phyloP scores from a whole-genome alignment of 2,329 filamentous ascomycete genomes.

The Sarocladium kiliense region DNA sequence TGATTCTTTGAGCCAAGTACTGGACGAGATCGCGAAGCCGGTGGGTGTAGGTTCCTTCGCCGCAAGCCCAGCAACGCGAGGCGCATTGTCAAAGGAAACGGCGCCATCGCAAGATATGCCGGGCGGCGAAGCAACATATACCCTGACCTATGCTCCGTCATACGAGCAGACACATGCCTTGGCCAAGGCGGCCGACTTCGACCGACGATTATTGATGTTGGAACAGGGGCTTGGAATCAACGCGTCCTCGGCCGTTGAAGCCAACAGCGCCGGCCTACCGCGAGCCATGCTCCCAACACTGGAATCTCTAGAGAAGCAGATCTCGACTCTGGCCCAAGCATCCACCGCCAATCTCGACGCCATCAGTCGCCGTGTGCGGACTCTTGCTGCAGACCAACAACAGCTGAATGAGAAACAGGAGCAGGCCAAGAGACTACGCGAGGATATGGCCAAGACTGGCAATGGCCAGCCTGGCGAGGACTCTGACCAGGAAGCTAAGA shows the following conservation, averaged over 20 bases:
- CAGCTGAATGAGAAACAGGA: slow-evolving; percentile 61
- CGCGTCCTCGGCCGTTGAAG: slow-evolving; percentile 59
- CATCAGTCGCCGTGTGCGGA: slow-evolving; percentile 63
- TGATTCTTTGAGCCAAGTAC: slow-evolving; percentile 62
- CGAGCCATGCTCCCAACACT: slow-evolving; percentile 78
- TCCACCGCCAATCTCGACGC: slow-evolving; percentile 69
- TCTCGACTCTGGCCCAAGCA: slow-evolving; percentile 68
- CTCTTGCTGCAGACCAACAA: slow-evolving; percentile 68
- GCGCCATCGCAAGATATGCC: neutral
- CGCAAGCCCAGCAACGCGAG: slow-evolving; percentile 9
- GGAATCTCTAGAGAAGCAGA: slow-evolving; percentile 73
- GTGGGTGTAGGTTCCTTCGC: slow-evolving; percentile 10
- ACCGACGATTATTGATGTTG: slow-evolving; percentile 70
- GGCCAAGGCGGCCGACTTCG: slow-evolving; percentile 81
- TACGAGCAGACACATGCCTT: slow-evolving; percentile 68
- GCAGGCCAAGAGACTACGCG: slow-evolving; percentile 57
- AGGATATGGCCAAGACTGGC: slow-evolving; percentile 45
- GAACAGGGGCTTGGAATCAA: slow-evolving; percentile 79
- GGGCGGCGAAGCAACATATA: slow-evolving; percentile 45
- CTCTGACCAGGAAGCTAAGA: slow-evolving; percentile 73
- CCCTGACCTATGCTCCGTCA: slow-evolving; percentile 57
- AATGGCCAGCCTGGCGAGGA: slow-evolving; percentile 44
- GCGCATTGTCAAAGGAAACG: neutral
- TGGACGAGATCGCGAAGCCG: slow-evolving; percentile 58
- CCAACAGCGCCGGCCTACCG: slow-evolving; percentile 50